Evolutionary conservation across 2,329 filamentous ascomycete species (phyloP), one percentile per base, ranked within the genome.

Genomic region (Pyrenochaeta sp.): DNA sequence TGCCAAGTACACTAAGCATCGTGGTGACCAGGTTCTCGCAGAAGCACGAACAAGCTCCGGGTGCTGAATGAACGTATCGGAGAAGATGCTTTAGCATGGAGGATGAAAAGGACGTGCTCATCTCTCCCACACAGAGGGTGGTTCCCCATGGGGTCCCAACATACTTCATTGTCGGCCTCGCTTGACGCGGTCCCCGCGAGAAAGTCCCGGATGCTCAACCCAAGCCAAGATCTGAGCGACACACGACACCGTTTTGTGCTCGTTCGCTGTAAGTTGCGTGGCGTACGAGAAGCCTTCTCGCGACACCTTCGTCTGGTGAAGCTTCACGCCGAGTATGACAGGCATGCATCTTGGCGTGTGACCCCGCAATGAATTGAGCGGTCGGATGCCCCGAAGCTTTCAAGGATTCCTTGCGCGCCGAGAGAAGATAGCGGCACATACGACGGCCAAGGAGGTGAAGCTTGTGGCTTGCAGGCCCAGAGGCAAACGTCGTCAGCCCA

Each of bases 1-100:
- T 52, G 72, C 65, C 67, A 73, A 72, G 72, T 15, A 25, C 52
- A 54, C 67, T 61, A 71, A 73, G 71, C 67, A 69, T 68, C 56
- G 53, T 47, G 34, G 66, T 60, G 56, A 45, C 58, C 55, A 47
- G 49, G 46, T 56, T 54, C 55, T 52, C 32, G 46, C 53, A 56
- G 52, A 40, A 56, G 48, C 59, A 59, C 65, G 60, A 68, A 57
- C 56, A 45, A 59, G 44, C 48, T 39, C 64, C 56, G 58, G 61
- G 60, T 45, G 63, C 32, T 12, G 28, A 49, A 51, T 56, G 47
- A 50, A 63, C 59, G 67, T 64, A 64, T 65, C 54, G 65, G 60
- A 30, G 50, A 28, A 40, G 30, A 50, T 44, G 45, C 48, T 57
- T 39, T 28, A 48, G 55, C 39, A 34, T 37, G 42, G 51, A 56